Conservation (phyloP, 2,329 filamentous ascomycete genomes). For the Cladosporium sp. region DNA sequence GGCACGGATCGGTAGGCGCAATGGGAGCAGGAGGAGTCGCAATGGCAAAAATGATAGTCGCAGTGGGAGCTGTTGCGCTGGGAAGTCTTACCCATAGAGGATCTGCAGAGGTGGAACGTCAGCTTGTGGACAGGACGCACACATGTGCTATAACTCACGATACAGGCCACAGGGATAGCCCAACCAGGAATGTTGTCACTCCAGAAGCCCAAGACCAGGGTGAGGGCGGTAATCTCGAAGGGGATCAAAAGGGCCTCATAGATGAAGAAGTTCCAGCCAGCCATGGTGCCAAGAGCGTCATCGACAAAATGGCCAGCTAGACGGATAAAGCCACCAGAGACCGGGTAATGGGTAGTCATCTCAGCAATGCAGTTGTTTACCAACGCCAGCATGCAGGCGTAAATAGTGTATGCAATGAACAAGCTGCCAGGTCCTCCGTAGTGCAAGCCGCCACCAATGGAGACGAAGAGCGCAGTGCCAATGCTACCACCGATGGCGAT, state of each 20-base stretch:
- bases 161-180: constrained; percentile 45
- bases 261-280: constrained; percentile 56
- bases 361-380: constrained; percentile 69
- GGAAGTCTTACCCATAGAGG: constrained; percentile 22
- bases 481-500: constrained; percentile 42
- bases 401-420: constrained; percentile 61
- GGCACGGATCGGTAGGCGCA: neutral
- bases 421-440: constrained; percentile 56
- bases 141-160: constrained; percentile 31
- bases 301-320: constrained; percentile 67
- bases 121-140: neutral
- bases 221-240: constrained; percentile 53
- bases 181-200: constrained; percentile 46
- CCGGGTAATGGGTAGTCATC: constrained; percentile 65
- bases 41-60: constrained; percentile 15
- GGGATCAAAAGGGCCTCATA: constrained; percentile 56
- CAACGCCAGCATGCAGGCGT: constrained; percentile 58
- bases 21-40: constrained; percentile 13
- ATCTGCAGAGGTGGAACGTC: neutral
- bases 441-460: constrained; percentile 59
- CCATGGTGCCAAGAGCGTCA: constrained; percentile 63
- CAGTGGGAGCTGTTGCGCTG: constrained; percentile 21
- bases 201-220: constrained; percentile 45
- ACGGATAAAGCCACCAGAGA: constrained; percentile 65
- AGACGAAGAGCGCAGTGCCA: constrained; percentile 39